phyloP scores from a whole-genome alignment of 331 rosid species.

The Ulmus americana region DNA sequence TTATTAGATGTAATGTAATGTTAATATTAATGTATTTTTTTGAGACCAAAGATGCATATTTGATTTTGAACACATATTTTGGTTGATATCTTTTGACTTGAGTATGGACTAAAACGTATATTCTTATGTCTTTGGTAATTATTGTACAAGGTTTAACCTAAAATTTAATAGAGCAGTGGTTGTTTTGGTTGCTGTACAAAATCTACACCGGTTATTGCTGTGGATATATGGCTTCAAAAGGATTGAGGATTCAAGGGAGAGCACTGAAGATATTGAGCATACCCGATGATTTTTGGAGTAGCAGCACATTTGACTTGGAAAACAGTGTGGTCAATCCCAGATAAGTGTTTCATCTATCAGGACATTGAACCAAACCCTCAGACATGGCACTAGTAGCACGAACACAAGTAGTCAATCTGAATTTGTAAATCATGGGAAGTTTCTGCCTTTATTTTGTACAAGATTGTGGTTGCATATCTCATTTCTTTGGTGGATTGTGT shows the following conservation, averaged over 20 bases:
- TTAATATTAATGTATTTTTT: no score
- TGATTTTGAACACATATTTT: no score
- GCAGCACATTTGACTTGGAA: constrained; percentile 73
- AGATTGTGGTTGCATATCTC: neutral
- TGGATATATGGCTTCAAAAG: constrained; percentile 86
- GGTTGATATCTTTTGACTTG: neutral
- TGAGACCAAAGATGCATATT: no score
- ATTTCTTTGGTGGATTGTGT: neutral
- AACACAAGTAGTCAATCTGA: constrained; percentile 45
- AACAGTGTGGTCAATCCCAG: constrained; percentile 60
- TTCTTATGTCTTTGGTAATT: constrained; percentile 27
- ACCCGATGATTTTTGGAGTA: constrained; percentile 84
- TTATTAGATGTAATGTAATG: no score
- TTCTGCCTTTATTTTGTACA: neutral
- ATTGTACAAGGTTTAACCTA: constrained; percentile 46
- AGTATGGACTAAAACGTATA: neutral
- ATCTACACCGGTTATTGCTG: constrained; percentile 77
- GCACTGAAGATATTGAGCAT: constrained; percentile 44
- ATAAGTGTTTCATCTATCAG: constrained; percentile 67
- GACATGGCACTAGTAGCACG: constrained; percentile 36
- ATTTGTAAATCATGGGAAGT: constrained; percentile 74
- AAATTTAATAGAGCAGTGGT: constrained; percentile 74
- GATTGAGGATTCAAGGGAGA: constrained; percentile 73
- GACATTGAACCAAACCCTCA: constrained; percentile 47
- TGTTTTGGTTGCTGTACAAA: constrained; percentile 82